Percentiles rank a stretch among this genome's conserved stretches.
Conservation (phyloP, 768 basidiomycete genomes). For the Tylopilus balloui region DNA sequence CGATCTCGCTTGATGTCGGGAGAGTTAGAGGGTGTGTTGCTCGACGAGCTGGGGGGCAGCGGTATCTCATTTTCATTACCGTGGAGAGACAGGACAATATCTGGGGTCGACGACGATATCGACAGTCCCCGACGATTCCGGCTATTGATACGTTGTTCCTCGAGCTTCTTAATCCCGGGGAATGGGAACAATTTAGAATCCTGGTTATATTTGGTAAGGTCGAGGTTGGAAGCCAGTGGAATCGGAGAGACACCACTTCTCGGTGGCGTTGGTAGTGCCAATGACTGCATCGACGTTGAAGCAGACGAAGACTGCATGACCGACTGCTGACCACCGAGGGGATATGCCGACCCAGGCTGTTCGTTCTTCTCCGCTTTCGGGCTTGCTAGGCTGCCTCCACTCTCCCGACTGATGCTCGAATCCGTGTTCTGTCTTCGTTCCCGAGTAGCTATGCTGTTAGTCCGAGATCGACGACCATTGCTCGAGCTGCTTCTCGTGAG, state of each 20-base stretch:
- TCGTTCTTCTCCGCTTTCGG: conserved; percentile 54
- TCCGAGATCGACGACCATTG: conserved; percentile 70
- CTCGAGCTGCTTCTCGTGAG: conserved; percentile 63
- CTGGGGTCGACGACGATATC: conserved; percentile 46
- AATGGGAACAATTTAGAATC: conserved; percentile 83
- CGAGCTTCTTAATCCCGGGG: conserved; percentile 77
- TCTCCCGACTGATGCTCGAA: conserved; percentile 71
- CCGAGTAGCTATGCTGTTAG: conserved; percentile 68
- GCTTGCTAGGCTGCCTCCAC: conserved; percentile 65
- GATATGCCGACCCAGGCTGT: conserved; percentile 35
- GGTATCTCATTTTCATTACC: conserved; percentile 42
- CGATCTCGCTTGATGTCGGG: conserved; percentile 54
- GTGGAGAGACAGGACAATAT: conserved; percentile 41
- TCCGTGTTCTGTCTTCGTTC: conserved; percentile 67
- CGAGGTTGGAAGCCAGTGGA: conserved; percentile 66
- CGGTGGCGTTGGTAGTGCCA: conserved; percentile 50
- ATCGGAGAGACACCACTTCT: conserved; percentile 71
- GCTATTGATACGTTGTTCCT: conserved; percentile 57
- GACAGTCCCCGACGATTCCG: conserved; percentile 51
- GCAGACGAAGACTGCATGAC: conserved; percentile 62
- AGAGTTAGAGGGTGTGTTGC: conserved; percentile 46
- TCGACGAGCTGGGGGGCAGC: conserved; percentile 46
- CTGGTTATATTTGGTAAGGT: conserved; percentile 63
- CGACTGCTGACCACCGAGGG: conserved; percentile 48
- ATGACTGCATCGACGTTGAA: conserved; percentile 56